Evolutionary conservation across 140 eudicot species (phyloP).

Genomic region (Anethum foeniculum): DNA sequence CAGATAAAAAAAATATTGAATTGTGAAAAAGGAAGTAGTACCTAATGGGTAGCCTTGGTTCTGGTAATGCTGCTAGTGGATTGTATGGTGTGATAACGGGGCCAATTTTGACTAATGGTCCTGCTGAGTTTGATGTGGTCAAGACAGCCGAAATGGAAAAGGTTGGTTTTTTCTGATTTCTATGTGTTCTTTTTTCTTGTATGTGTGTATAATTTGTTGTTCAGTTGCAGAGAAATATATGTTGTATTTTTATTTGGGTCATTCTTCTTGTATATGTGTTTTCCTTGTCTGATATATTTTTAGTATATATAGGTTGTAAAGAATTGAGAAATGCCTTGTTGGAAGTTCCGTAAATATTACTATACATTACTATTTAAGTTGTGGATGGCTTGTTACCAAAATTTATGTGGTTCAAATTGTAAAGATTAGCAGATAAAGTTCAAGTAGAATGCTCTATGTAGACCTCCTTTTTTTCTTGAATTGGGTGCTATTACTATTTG

Average conservation of each 20-base stretch:
- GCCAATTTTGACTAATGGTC: constrained; percentile 74
- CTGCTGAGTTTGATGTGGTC: constrained; percentile 60
- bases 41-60: constrained; percentile 3
- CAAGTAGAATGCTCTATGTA: constrained; percentile 4
- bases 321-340: neutral
- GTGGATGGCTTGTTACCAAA: neutral
- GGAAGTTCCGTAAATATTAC: neutral
- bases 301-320: neutral
- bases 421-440: neutral
- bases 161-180: constrained; percentile 34
- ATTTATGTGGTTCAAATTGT: neutral
- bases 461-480: neutral
- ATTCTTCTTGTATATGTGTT: too few species aligned
- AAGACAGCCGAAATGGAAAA: constrained; percentile 63
- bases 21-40: neutral
- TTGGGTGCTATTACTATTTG: constrained; percentile 3
- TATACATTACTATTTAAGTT: neutral
- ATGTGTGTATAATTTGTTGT: neutral
- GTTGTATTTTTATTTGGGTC: neutral
- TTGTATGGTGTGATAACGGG: neutral
- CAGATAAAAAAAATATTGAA: neutral
- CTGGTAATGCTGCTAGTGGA: neutral
- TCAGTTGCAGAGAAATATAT: neutral
- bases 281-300: neutral
- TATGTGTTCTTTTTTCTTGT: neutral